Conservation (phyloP, 495 filamentous ascomycete genomes). For the Cairneyella variabilis region DNA sequence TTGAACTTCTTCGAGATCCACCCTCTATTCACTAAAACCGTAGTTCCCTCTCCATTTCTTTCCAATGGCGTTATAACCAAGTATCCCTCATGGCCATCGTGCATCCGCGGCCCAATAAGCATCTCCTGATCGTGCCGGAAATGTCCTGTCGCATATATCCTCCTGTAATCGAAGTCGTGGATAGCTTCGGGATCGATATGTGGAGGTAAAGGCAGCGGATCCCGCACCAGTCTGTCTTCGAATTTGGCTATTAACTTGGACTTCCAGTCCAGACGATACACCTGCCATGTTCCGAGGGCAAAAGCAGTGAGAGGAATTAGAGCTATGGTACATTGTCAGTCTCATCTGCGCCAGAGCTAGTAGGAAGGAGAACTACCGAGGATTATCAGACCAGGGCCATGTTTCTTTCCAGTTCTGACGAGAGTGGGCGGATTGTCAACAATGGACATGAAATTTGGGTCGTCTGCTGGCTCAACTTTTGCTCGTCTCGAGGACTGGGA, state of each 20-base stretch:
- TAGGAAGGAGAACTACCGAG: constrained; percentile 47
- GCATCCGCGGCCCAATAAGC: constrained; percentile 86
- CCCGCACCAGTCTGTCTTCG: constrained; percentile 82
- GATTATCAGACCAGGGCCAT: constrained; percentile 79
- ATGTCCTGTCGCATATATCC: constrained; percentile 70
- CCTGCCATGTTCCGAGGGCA: constrained; percentile 88
- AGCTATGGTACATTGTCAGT: constrained; percentile 40
- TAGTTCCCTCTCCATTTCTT: constrained; percentile 56
- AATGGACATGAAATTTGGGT: constrained; percentile 71
- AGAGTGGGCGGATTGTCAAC: constrained; percentile 80
- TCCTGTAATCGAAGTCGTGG: constrained; percentile 86
- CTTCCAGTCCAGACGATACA: constrained; percentile 92
- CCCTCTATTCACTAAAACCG: constrained; percentile 79
- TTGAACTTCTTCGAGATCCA: constrained; percentile 77
- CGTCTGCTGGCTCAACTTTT: constrained; percentile 49
- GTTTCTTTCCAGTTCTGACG: constrained; percentile 64
- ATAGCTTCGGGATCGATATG: constrained; percentile 75
- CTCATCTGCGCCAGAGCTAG: neutral
- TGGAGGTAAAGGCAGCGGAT: constrained; percentile 84
- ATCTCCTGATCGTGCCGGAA: constrained; percentile 90
- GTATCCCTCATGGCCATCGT: constrained; percentile 85
- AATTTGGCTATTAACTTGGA: constrained; percentile 82
- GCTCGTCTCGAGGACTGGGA: constrained; percentile 15
- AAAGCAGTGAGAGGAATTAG: constrained; percentile 91
- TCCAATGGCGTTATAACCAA: constrained; percentile 89